A percentile compares a stretch with the other conserved stretches of the same genome.
Conservation (phyloP, 2,329 filamentous ascomycete genomes). For the Cercospora sesami region DNA sequence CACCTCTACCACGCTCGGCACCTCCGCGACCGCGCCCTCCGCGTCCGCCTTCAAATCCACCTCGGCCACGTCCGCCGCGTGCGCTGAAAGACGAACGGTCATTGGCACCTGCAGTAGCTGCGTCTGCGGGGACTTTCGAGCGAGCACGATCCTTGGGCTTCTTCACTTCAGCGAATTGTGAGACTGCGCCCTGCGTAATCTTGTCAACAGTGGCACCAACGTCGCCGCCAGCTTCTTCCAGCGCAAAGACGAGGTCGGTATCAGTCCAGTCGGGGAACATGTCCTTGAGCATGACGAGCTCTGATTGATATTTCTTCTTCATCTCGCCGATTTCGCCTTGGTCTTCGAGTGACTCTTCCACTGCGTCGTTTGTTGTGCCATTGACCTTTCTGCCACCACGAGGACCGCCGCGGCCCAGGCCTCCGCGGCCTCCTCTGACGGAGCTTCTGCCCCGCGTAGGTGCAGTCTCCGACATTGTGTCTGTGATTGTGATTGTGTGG, state of each 20-base stretch:
- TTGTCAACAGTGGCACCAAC: slow-evolving; percentile 71
- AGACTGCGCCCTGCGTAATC: slow-evolving; percentile 77
- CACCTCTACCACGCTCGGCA: slow-evolving; percentile 57
- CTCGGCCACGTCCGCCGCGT: slow-evolving; percentile 43
- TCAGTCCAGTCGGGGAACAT: slow-evolving; percentile 96
- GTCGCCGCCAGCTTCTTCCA: slow-evolving; percentile 81
- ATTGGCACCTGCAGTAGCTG: slow-evolving; percentile 51
- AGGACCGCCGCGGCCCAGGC: slow-evolving; percentile 56
- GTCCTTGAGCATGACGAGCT: slow-evolving; percentile 81
- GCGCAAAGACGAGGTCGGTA: slow-evolving; percentile 87
- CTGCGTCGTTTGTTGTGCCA: slow-evolving; percentile 67
- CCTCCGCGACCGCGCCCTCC: slow-evolving; percentile 60
- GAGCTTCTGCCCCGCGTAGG: slow-evolving; percentile 87
- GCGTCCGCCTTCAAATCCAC: slow-evolving; percentile 56
- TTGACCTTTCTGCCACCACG: slow-evolving; percentile 43
- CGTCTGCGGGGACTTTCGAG: slow-evolving; percentile 68
- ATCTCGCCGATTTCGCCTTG: slow-evolving; percentile 88
- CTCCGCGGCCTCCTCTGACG: slow-evolving; percentile 78
- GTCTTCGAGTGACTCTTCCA: slow-evolving; percentile 67
- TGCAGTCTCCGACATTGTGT: slow-evolving; percentile 85
- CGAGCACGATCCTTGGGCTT: slow-evolving; percentile 72
- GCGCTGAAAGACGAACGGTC: slow-evolving; percentile 52
- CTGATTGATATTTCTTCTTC: slow-evolving; percentile 81
- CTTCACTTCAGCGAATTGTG: slow-evolving; percentile 84
- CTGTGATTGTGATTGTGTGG: slow-evolving; percentile 23